Conservation (phyloP, 164 flowering plant species). For the Aristolochia californica region DNA sequence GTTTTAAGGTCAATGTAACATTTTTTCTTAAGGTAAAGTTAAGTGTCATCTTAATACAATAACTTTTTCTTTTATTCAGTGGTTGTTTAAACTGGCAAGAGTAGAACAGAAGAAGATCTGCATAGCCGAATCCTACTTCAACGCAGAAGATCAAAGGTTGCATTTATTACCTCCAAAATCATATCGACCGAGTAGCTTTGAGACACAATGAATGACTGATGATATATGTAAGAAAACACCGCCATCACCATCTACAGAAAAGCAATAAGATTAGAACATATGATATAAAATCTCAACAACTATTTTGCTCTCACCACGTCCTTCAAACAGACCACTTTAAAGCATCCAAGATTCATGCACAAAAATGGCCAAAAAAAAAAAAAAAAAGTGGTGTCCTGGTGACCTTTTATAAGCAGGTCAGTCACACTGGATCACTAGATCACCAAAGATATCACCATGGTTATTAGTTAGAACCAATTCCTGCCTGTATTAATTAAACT, state of each 20-base stretch:
- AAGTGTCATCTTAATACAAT: too few relatives aligned
- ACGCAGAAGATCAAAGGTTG: neutral
- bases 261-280: neutral
- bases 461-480: neutral
- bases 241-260: slow-evolving; percentile 94
- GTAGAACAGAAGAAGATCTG: too few relatives aligned
- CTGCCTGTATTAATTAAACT: neutral
- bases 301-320: neutral
- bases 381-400: neutral
- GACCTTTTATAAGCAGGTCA: neutral
- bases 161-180: slow-evolving; percentile 69
- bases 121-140: too few relatives aligned
- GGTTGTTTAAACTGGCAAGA: too few relatives aligned
- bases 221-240: slow-evolving; percentile 85
- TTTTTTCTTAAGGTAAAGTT: too few relatives aligned
- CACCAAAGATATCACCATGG: neutral
- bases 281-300: neutral
- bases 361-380: neutral
- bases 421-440: neutral
- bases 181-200: slow-evolving; percentile 57
- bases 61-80: too few relatives aligned
- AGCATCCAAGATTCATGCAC: neutral
- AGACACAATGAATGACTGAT: slow-evolving; percentile 71
- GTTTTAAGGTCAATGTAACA: too few relatives aligned
- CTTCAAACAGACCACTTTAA: neutral